Evolutionary conservation across 192 early-diverging fungal genomes (phyloP).

Genomic region (Coemansia aciculifera): DNA sequence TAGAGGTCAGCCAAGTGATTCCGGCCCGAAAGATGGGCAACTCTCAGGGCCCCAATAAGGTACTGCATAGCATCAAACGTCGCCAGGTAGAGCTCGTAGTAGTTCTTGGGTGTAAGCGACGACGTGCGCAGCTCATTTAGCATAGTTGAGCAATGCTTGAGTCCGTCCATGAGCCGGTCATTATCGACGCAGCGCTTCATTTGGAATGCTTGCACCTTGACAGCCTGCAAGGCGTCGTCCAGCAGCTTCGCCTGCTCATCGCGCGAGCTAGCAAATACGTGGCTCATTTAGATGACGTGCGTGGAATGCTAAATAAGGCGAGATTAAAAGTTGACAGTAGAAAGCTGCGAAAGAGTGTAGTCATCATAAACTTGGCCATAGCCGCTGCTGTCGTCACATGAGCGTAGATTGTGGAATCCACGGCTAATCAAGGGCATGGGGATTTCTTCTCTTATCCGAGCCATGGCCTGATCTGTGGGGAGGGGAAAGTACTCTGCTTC

Average conservation of each 20-base stretch:
- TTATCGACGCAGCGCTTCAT: constrained; percentile 92
- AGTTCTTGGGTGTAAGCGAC: constrained; percentile 92
- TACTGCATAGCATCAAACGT: constrained; percentile 97
- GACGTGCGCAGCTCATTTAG: constrained; percentile 94
- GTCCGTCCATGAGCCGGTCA: constrained; percentile 91
- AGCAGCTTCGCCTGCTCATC: constrained; percentile 91
- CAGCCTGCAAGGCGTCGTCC: constrained; percentile 87
- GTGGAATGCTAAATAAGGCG: background rate
- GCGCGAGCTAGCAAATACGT: constrained; percentile 39
- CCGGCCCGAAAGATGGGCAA: constrained; percentile 81
- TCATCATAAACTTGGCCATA: background rate
- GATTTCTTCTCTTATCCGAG: background rate
- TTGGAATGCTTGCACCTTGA: constrained; percentile 92
- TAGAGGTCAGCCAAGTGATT: constrained; percentile 91
- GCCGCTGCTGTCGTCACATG: background rate
- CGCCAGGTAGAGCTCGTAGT: constrained; percentile 99
- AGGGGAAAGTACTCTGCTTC: background rate
- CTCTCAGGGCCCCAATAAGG: constrained; percentile 86
- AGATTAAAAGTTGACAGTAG: background rate
- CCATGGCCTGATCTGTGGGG: background rate
- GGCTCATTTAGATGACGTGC: constrained; percentile 28
- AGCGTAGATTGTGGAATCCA: background rate
- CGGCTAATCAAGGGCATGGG: background rate
- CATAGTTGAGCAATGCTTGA: constrained; percentile 99
- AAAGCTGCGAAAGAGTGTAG: background rate